Evolutionary conservation across 352 stramenopile species (phyloP).

Genomic region (Peronospora tabacina): DNA sequence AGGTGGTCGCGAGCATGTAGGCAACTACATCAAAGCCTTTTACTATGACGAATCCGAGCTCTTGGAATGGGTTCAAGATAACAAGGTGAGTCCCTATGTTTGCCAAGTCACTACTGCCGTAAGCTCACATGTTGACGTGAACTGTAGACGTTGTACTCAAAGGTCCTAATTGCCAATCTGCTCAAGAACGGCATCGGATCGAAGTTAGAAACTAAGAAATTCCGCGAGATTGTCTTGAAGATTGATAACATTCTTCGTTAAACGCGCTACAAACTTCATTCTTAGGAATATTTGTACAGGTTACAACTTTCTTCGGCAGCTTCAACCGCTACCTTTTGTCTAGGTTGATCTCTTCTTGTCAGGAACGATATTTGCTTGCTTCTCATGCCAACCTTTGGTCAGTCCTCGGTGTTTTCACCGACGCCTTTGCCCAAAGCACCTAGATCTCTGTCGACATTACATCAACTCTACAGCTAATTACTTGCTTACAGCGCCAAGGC

Average conservation of each 20-base stretch:
- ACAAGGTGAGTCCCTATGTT: slow-evolving; percentile 42
- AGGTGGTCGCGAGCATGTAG: slow-evolving; percentile 55
- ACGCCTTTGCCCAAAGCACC: background rate
- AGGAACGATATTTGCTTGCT: background rate
- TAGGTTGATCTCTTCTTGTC: slow-evolving; percentile 13
- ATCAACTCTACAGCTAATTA: background rate
- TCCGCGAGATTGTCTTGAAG: slow-evolving; percentile 53
- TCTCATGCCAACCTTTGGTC: background rate
- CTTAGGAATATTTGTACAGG: slow-evolving; percentile 38
- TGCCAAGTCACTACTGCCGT: background rate
- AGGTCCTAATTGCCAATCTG: slow-evolving; percentile 50
- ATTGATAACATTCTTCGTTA: slow-evolving; percentile 49
- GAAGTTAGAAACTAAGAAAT: slow-evolving; percentile 39
- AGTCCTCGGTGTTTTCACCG: slow-evolving; percentile 1
- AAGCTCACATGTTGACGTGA: slow-evolving; percentile 10
- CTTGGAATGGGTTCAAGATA: slow-evolving; percentile 66
- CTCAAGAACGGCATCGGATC: slow-evolving; percentile 61
- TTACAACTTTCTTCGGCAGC: slow-evolving; percentile 24
- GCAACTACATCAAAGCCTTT: slow-evolving; percentile 87
- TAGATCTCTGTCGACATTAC: background rate
- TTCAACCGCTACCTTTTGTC: slow-evolving; percentile 31
- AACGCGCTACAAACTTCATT: slow-evolving; percentile 14
- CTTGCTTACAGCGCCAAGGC: slow-evolving; percentile 34
- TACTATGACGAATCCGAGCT: slow-evolving; percentile 83
- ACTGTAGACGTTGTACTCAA: slow-evolving; percentile 49